These are phyloP conservation scores for Boletus speciosus DNA, from an alignment of 768 basidiomycete genomes.

Conservation along the genomic window DNA sequence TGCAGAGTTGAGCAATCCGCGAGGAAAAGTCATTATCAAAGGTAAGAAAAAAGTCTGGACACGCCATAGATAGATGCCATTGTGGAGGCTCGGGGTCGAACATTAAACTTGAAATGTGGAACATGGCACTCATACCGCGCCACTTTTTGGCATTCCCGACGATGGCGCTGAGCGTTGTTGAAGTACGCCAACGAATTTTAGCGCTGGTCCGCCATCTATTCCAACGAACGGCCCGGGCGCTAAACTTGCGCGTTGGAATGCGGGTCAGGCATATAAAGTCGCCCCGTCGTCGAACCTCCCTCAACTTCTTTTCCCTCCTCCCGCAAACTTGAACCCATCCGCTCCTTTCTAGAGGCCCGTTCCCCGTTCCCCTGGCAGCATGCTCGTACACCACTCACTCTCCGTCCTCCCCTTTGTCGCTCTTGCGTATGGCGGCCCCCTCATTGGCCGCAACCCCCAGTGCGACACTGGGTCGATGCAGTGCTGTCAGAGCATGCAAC, in stretches of 20 bases:
- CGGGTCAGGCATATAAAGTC: constrained; percentile 20
- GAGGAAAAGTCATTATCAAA: constrained; percentile 15
- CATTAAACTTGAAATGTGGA: background rate
- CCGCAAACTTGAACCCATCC: constrained; percentile 16
- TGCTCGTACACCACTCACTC: constrained; percentile 15
- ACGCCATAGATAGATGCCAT: constrained; percentile 14
- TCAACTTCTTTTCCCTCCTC: constrained; percentile 4
- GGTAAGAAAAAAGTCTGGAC: constrained; percentile 19
- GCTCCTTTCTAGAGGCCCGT: constrained; percentile 20
- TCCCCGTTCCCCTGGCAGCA: constrained; percentile 5
- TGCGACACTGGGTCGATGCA: constrained; percentile 18
- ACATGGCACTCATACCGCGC: background rate
- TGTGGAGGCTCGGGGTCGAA: background rate
- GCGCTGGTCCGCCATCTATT: background rate
- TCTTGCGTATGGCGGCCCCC: constrained; percentile 18
- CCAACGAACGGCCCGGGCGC: constrained; percentile 6
- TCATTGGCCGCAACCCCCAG: constrained; percentile 22
- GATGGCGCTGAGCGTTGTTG: background rate
- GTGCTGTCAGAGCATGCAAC: constrained; percentile 21
- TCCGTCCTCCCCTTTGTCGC: constrained; percentile 17
- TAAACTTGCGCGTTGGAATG: constrained; percentile 12
- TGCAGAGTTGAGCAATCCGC: constrained; percentile 15
- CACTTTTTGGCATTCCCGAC: background rate
- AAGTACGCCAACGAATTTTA: background rate
- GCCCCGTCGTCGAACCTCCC: background rate